phyloP scores from a whole-genome alignment of 106 monocot genomes.

The Acorus gramineus region DNA sequence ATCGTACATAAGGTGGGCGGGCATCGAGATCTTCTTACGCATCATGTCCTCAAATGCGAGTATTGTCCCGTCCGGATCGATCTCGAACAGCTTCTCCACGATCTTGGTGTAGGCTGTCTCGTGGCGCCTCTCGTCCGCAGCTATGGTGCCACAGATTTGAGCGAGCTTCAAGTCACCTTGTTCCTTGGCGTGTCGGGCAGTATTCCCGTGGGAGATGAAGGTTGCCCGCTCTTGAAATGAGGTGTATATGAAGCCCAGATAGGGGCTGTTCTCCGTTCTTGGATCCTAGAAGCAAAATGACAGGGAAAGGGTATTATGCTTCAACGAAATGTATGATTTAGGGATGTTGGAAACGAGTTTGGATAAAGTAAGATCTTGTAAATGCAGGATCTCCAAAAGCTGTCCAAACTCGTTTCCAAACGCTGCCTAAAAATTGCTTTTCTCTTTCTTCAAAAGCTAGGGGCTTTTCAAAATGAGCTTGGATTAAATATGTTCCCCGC shows the following conservation, averaged over 20 bases:
- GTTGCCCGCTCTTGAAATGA: slow-evolving; percentile 61
- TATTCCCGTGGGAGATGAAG: slow-evolving; percentile 63
- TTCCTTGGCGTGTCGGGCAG: slow-evolving; percentile 52
- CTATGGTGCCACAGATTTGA: slow-evolving; percentile 52
- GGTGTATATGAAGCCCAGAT: slow-evolving; percentile 56
- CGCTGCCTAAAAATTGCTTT: no score
- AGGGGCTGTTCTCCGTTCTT: slow-evolving; percentile 57
- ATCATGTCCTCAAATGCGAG: slow-evolving; percentile 56
- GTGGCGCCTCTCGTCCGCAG: slow-evolving; percentile 55
- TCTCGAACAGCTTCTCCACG: slow-evolving; percentile 55
- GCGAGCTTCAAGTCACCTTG: slow-evolving; percentile 47
- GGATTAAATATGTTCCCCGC: no score
- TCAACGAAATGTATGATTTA: not conserved
- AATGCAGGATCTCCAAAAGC: no score
- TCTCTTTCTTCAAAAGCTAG: no score
- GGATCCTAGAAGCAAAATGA: slow-evolving; percentile 30
- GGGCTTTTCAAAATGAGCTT: no score
- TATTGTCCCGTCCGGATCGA: slow-evolving; percentile 45
- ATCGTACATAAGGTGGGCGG: no score
- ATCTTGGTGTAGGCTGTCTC: slow-evolving; percentile 64
- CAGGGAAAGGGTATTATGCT: not conserved
- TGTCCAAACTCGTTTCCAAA: no score
- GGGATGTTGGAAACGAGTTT: not conserved
- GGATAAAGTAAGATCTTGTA: not conserved
- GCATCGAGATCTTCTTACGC: slow-evolving; percentile 47